Conservation (phyloP, 495 filamentous ascomycete species). For the Amorphotheca resinae region DNA sequence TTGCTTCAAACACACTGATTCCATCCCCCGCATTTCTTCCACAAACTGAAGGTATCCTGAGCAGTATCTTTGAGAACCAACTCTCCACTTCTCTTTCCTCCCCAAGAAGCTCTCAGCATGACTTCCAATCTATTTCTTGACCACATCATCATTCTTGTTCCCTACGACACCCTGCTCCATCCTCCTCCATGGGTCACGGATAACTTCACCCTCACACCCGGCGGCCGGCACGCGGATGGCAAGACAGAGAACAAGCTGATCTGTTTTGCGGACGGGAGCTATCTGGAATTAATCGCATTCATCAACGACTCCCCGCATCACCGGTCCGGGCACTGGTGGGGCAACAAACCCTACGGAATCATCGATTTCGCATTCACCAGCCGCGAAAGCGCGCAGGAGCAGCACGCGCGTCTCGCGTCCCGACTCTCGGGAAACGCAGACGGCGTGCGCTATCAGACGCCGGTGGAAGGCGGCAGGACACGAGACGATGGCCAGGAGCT, state of each 20-base stretch:
- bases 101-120: no score
- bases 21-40: no score
- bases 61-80: no score
- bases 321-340: slow-evolving; percentile 39
- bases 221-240: slow-evolving; percentile 35
- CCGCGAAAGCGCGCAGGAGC: slow-evolving; percentile 9
- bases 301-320: slow-evolving; percentile 30
- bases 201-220: slow-evolving; percentile 41
- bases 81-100: no score
- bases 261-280: slow-evolving; percentile 41
- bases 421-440: slow-evolving; percentile 21
- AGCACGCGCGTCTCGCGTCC: slow-evolving; percentile 14
- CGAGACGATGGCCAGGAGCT: slow-evolving; percentile 33
- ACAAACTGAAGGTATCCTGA: no score
- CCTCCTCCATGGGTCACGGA: slow-evolving; percentile 35
- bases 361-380: slow-evolving; percentile 44
- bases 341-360: slow-evolving; percentile 30
- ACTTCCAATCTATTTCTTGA: no score
- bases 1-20: no score
- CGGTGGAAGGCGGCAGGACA: slow-evolving; percentile 30
- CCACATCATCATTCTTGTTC: slow-evolving; percentile 46
- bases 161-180: slow-evolving; percentile 25
- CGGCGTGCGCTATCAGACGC: slow-evolving; percentile 29
- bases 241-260: slow-evolving; percentile 40
- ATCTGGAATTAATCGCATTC: slow-evolving; percentile 50